A percentile compares a stretch with the other conserved stretches of the same genome.
phyloP scores from a whole-genome alignment of 2,329 filamentous ascomycete genomes.

The Xylaria sp. region DNA sequence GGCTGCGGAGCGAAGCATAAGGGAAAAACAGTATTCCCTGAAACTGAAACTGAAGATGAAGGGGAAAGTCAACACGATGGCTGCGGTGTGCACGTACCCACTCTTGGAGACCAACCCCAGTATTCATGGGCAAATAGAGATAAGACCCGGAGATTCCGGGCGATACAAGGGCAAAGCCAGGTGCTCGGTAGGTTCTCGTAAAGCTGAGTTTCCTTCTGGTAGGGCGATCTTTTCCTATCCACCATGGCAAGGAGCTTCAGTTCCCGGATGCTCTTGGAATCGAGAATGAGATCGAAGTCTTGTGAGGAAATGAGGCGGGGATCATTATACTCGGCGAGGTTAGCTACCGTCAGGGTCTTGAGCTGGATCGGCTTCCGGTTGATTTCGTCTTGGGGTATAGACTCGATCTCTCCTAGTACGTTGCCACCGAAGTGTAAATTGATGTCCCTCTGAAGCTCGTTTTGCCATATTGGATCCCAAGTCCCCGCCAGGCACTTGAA shows the following conservation, averaged over 20 bases:
- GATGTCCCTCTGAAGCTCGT: background rate
- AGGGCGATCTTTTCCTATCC: background rate
- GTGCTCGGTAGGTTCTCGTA: conserved; percentile 19
- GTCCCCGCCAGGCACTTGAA: conserved; percentile 4
- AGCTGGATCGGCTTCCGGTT: conserved; percentile 1
- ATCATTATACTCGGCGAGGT: conserved; percentile 7
- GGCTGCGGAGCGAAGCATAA: too few relatives aligned
- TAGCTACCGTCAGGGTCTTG: conserved; percentile 7
- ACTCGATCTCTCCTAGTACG: background rate
- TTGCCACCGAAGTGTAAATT: background rate
- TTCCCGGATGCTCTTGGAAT: background rate
- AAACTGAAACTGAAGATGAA: background rate
- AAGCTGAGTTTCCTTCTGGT: conserved; percentile 23
- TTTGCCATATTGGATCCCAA: conserved; percentile 2
- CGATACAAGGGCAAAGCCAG: conserved; percentile 28
- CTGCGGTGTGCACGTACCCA: conserved; percentile 17
- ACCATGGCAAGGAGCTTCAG: conserved; percentile 9
- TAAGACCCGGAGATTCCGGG: conserved; percentile 38
- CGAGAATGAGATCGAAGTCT: conserved; percentile 5
- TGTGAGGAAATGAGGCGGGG: conserved; percentile 3
- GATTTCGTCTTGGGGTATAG: background rate
- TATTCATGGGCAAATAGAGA: conserved; percentile 42
- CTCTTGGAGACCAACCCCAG: conserved; percentile 45
- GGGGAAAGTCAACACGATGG: background rate
- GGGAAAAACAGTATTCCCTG: too few relatives aligned